Evolutionary conservation across 331 rosid genomes (phyloP).

Genomic region (Acacia pycnantha): DNA sequence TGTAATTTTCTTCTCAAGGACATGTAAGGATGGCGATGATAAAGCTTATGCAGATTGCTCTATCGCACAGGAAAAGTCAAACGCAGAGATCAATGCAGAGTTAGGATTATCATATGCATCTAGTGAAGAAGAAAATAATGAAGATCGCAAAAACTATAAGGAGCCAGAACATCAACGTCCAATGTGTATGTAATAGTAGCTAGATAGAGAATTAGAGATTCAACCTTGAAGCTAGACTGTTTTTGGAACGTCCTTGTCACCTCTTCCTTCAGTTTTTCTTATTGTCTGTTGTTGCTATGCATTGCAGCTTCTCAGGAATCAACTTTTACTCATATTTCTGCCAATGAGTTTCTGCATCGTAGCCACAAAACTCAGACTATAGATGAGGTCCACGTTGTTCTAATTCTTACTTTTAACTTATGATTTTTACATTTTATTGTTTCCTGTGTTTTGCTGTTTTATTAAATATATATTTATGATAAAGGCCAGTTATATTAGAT

Average conservation of each 20-base stretch:
- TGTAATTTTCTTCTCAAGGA: slow-evolving; percentile 58
- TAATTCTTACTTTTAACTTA: slow-evolving; percentile 27
- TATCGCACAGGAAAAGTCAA: slow-evolving; percentile 94
- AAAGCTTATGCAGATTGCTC: slow-evolving; percentile 72
- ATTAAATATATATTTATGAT: background rate
- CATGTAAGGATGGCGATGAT: slow-evolving; percentile 74
- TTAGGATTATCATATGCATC: slow-evolving; percentile 92
- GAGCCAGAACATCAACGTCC: slow-evolving; percentile 57
- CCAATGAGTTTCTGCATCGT: slow-evolving; percentile 91
- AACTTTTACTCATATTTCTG: slow-evolving; percentile 53
- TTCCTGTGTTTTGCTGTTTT: slow-evolving; percentile 11
- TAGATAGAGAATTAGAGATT: background rate
- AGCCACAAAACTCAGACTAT: slow-evolving; percentile 74
- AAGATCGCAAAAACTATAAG: slow-evolving; percentile 50
- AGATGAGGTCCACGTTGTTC: slow-evolving; percentile 68
- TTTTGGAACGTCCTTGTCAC: slow-evolving; percentile 7
- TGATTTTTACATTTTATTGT: slow-evolving; percentile 21
- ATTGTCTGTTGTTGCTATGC: slow-evolving; percentile 32
- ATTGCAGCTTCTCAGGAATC: slow-evolving; percentile 72
- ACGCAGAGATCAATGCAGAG: slow-evolving; percentile 91
- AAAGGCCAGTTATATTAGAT: background rate
- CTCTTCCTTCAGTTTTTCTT: background rate
- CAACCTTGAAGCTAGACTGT: slow-evolving; percentile 25
- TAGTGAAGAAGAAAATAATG: slow-evolving; percentile 70
- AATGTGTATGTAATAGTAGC: slow-evolving; percentile 46